Percentiles rank a stretch among this genome's conserved stretches.
These are phyloP conservation scores for Epichloe scottii DNA, from an alignment of 2,329 filamentous ascomycete genomes.

Conservation along the genomic window DNA sequence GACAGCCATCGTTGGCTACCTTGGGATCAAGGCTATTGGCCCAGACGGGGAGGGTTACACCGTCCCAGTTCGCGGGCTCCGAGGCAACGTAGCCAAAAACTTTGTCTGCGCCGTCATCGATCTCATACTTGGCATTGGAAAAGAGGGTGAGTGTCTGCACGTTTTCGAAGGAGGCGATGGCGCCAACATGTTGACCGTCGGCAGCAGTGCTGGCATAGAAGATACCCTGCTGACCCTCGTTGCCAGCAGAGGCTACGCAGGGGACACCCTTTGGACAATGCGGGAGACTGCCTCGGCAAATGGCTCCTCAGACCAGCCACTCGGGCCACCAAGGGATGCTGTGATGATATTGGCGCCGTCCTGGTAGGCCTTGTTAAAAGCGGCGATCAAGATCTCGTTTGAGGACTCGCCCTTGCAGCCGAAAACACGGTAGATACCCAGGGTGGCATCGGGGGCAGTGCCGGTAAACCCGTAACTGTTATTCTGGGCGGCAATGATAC, in stretches of 20 bases:
- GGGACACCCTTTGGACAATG: conserved; percentile 41
- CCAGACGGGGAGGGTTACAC: conserved; percentile 36
- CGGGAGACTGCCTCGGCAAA: conserved; percentile 35
- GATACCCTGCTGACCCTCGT: conserved; percentile 31
- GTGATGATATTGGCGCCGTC: conserved; percentile 47
- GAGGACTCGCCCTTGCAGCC: conserved; percentile 37
- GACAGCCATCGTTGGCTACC: conserved; percentile 37
- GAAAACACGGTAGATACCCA: conserved; percentile 46
- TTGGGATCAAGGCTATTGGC: conserved; percentile 36
- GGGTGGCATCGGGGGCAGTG: conserved; percentile 40
- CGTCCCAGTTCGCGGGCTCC: conserved; percentile 28
- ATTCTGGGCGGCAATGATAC: conserved; percentile 47
- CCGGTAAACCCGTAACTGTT: conserved; percentile 43
- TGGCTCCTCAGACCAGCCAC: conserved; percentile 41
- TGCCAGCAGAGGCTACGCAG: conserved; percentile 40
- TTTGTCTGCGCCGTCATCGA: conserved; percentile 21
- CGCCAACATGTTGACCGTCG: conserved; percentile 32
- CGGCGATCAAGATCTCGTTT: conserved; percentile 45
- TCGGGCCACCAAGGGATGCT: conserved; percentile 37
- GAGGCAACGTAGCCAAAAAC: conserved; percentile 33
- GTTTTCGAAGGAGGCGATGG: conserved; percentile 40
- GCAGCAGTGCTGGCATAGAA: conserved; percentile 38
- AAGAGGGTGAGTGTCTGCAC: conserved; percentile 28
- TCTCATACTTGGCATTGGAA: conserved; percentile 27
- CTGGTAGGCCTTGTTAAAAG: conserved; percentile 47